These are phyloP conservation scores for Globisporangium splendens DNA, from an alignment of 352 stramenopile species.

Conservation along the genomic window DNA sequence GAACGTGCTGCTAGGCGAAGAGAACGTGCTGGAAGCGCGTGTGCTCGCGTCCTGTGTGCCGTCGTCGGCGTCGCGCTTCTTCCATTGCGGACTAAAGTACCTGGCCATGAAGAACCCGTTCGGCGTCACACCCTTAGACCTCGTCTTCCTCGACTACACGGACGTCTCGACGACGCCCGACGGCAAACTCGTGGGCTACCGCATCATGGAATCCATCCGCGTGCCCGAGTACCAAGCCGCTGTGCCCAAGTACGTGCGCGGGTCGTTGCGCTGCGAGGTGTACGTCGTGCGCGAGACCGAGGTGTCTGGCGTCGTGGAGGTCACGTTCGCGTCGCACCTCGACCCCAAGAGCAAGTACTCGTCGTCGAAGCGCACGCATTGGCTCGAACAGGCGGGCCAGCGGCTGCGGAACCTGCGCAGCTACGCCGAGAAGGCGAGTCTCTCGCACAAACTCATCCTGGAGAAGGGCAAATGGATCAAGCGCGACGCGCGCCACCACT, in stretches of 20 bases:
- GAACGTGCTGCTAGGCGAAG: slow-evolving; percentile 49
- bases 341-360: slow-evolving; percentile 80
- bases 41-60: slow-evolving; percentile 65
- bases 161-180: slow-evolving; percentile 63
- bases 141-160: slow-evolving; percentile 85
- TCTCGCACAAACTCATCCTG: slow-evolving; percentile 49
- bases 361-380: slow-evolving; percentile 47
- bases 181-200: slow-evolving; percentile 65
- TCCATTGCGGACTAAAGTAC: slow-evolving; percentile 84
- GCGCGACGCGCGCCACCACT: slow-evolving; percentile 44
- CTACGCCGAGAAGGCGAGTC: slow-evolving; percentile 67
- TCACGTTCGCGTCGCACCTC: slow-evolving; percentile 79
- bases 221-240: slow-evolving; percentile 48
- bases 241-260: slow-evolving; percentile 58
- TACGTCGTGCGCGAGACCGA: slow-evolving; percentile 75
- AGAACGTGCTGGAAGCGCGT: slow-evolving; percentile 65
- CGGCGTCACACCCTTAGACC: slow-evolving; percentile 49
- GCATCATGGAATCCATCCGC: slow-evolving; percentile 80
- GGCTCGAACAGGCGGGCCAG: slow-evolving; percentile 51
- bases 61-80: slow-evolving; percentile 53
- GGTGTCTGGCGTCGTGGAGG: slow-evolving; percentile 66
- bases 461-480: slow-evolving; percentile 40
- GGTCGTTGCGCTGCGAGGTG: slow-evolving; percentile 76
- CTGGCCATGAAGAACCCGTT: slow-evolving; percentile 82
- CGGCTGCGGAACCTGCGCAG: slow-evolving; percentile 56